Conservation (phyloP, 768 basidiomycete species). For the Boletus bicolor region DNA sequence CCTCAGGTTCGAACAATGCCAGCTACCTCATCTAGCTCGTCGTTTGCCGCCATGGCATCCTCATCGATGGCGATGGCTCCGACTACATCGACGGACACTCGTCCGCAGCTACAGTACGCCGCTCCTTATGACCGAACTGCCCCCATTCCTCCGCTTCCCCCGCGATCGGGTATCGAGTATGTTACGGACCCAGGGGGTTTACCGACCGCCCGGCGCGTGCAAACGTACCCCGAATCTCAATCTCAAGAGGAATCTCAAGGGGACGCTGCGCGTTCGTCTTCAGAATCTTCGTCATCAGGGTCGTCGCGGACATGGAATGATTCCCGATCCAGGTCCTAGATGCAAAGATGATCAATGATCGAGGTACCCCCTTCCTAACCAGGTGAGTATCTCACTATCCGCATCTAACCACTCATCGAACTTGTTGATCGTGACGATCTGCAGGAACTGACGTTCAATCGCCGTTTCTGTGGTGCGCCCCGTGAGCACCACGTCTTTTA, state of each 20-base stretch:
- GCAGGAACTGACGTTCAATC: not conserved
- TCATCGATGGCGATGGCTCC: not conserved
- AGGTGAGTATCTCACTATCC: not conserved
- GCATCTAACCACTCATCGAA: not conserved
- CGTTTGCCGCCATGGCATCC: slow-evolving; percentile 13
- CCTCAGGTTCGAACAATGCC: slow-evolving; percentile 2
- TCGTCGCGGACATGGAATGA: slow-evolving; percentile 22
- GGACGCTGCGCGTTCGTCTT: not conserved
- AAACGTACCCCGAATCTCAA: slow-evolving; percentile 1
- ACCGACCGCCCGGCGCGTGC: slow-evolving; percentile 9
- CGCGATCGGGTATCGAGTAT: slow-evolving; percentile 18
- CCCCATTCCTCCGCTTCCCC: not conserved
- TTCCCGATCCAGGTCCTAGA: slow-evolving; percentile 7
- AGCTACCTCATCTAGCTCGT: not conserved
- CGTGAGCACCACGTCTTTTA: not conserved
- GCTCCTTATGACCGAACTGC: slow-evolving; percentile 9
- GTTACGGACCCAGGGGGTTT: slow-evolving; percentile 2
- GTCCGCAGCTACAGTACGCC: not conserved
- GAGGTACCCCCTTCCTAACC: not conserved
- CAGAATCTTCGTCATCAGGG: slow-evolving; percentile 16
- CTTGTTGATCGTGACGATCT: not conserved
- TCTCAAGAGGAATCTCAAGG: slow-evolving; percentile 3
- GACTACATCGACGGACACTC: not conserved
- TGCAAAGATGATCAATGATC: slow-evolving; percentile 5
- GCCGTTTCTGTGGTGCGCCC: not conserved